Percentiles rank a stretch among this genome's conserved stretches.
phyloP scores from a whole-genome alignment of 2,329 filamentous ascomycete species.

The Ascochyta pisi region DNA sequence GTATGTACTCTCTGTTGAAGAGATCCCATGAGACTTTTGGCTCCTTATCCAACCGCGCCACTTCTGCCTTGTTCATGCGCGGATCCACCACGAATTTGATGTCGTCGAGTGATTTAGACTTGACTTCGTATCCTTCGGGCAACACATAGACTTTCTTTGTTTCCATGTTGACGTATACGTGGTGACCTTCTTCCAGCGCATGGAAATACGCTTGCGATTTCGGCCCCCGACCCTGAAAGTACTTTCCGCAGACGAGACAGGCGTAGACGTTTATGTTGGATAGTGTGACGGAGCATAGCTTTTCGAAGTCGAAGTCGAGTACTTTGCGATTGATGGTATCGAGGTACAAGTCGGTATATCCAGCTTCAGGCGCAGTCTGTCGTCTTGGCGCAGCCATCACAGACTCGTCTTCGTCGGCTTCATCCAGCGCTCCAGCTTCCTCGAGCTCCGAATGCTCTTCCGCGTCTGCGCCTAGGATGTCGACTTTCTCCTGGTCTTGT shows the following conservation, averaged over 20 bases:
- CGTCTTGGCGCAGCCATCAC: conserved; percentile 61
- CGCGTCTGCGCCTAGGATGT: conserved; percentile 45
- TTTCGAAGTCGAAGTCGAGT: conserved; percentile 98
- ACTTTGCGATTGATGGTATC: conserved; percentile 94
- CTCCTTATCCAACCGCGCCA: conserved; percentile 76
- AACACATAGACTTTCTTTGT: conserved; percentile 90
- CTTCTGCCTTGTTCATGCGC: conserved; percentile 79
- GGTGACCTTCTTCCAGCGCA: conserved; percentile 90
- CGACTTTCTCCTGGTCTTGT: conserved; percentile 37
- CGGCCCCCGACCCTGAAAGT: conserved; percentile 91
- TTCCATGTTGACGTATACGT: conserved; percentile 98
- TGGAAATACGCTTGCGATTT: conserved; percentile 98
- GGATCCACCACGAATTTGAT: conserved; percentile 98
- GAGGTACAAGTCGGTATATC: conserved; percentile 95
- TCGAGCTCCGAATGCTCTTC: conserved; percentile 48
- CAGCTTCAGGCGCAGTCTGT: conserved; percentile 80
- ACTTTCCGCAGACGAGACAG: conserved; percentile 96
- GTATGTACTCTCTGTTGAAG: conserved; percentile 82
- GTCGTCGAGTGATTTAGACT: conserved; percentile 91
- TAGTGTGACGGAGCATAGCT: conserved; percentile 92
- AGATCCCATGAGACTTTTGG: conserved; percentile 75
- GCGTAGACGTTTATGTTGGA: conserved; percentile 99
- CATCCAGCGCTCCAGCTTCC: conserved; percentile 43
- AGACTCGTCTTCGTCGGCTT: conserved; percentile 47
- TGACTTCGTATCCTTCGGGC: conserved; percentile 96